These are phyloP conservation scores for Candolleomyces aberdarensis DNA, from an alignment of 768 basidiomycete species.

Conservation along the genomic window DNA sequence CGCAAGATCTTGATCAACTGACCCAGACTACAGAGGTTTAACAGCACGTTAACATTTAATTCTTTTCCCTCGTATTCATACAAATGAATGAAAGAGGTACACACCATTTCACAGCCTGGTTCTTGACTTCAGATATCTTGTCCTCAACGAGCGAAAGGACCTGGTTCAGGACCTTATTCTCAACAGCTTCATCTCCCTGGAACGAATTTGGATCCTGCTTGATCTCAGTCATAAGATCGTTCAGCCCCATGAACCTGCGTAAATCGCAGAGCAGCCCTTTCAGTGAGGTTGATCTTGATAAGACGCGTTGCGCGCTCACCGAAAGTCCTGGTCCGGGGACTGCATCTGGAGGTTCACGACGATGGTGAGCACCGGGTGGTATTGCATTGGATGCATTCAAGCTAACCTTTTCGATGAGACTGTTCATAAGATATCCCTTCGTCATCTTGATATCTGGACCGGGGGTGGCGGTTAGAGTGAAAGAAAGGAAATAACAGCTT, in stretches of 20 bases:
- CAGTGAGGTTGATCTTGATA: conserved; percentile 8
- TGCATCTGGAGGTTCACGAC: conserved; percentile 58
- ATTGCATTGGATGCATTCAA: background rate
- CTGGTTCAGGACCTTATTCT: conserved; percentile 79
- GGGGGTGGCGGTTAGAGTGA: background rate
- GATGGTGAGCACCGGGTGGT: background rate
- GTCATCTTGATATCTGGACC: conserved; percentile 53
- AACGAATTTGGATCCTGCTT: conserved; percentile 73
- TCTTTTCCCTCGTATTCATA: background rate
- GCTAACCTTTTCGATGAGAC: conserved; percentile 74
- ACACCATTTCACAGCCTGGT: conserved; percentile 93
- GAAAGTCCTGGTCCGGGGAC: conserved; percentile 87
- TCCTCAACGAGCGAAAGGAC: conserved; percentile 89
- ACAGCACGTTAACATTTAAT: conserved; percentile 8
- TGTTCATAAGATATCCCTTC: conserved; percentile 82
- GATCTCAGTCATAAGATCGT: conserved; percentile 89
- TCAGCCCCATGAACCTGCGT: conserved; percentile 93
- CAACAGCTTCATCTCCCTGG: conserved; percentile 79
- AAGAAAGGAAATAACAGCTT: background rate
- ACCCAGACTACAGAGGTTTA: conserved; percentile 57
- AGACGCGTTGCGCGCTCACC: conserved; percentile 45
- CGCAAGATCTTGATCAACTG: conserved; percentile 87
- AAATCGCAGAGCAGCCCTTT: conserved; percentile 12
- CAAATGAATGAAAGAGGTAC: conserved; percentile 15
- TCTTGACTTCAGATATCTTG: conserved; percentile 97